These are phyloP conservation scores for Pythium sukuiense DNA, from an alignment of 352 stramenopile species.

Conservation along the genomic window DNA sequence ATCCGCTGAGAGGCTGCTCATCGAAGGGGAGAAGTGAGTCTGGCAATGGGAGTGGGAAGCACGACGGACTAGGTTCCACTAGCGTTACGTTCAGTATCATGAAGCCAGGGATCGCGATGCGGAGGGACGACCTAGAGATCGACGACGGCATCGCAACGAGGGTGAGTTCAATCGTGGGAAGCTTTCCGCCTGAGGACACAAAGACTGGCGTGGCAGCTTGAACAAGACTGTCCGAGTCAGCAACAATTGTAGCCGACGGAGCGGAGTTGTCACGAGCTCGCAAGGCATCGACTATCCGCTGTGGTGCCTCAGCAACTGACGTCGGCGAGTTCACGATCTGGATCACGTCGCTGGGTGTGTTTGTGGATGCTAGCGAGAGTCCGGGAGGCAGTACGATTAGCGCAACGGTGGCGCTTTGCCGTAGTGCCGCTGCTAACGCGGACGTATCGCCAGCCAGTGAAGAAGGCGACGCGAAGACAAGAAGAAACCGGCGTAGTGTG, in stretches of 20 bases:
- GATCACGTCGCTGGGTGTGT: constrained; percentile 16
- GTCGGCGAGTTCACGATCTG: constrained; percentile 2
- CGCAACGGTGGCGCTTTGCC: constrained; percentile 6
- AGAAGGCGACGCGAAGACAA: not conserved
- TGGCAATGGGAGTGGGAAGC: constrained; percentile 17
- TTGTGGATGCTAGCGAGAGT: not conserved
- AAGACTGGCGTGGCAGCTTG: not conserved
- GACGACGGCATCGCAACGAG: not conserved
- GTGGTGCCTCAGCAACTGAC: constrained; percentile 9
- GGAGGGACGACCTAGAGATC: not conserved
- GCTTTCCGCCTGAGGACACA: not conserved
- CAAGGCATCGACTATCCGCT: constrained; percentile 1
- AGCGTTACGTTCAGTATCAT: constrained; percentile 30
- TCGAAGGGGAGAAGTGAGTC: constrained; percentile 22
- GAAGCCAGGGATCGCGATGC: constrained; percentile 17
- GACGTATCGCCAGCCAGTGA: not conserved
- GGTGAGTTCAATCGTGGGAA: constrained; percentile 11
- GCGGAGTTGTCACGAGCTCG: constrained; percentile 4
- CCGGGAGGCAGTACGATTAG: constrained; percentile 15
- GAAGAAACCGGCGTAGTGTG: constrained; percentile 7
- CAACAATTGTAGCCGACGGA: not conserved
- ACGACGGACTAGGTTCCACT: constrained; percentile 37
- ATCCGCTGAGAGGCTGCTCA: constrained; percentile 41
- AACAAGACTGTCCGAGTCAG: constrained; percentile 1
- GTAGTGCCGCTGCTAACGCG: constrained; percentile 3